Conservation (phyloP, 1,284 basidiomycete genomes). For the Sphagnurus paluster region DNA sequence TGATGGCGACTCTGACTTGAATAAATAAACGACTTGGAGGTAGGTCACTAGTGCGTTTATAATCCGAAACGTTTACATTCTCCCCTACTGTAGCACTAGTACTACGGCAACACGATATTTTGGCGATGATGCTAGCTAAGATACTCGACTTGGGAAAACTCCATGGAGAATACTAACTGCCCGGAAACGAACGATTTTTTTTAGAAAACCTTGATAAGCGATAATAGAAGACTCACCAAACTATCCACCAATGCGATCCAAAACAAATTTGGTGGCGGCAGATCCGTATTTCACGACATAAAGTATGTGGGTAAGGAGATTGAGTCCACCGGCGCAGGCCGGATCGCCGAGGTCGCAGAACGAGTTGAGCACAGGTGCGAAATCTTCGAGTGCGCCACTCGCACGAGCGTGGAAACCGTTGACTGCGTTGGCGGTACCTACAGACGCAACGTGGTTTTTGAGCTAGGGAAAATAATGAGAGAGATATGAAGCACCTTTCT, state of each 20-base stretch:
- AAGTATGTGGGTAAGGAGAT: constrained; percentile 24
- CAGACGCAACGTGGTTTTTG: constrained; percentile 5
- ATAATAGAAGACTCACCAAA: too few relatives aligned
- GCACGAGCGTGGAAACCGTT: constrained; percentile 24
- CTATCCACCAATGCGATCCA: constrained; percentile 22
- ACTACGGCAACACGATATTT: too few relatives aligned
- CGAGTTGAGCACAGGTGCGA: constrained; percentile 25
- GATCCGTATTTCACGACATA: constrained; percentile 27
- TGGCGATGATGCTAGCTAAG: too few relatives aligned
- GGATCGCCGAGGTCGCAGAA: constrained; percentile 28
- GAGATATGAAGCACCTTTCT: constrained; percentile 14
- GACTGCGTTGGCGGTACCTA: constrained; percentile 10
- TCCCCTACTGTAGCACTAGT: too few relatives aligned
- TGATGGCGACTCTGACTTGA: too few relatives aligned
- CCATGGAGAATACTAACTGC: too few relatives aligned
- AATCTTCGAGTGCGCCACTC: constrained; percentile 22
- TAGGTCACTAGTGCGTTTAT: too few relatives aligned
- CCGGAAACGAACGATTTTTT: too few relatives aligned
- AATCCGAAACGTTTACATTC: too few relatives aligned
- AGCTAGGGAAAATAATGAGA: neutral
- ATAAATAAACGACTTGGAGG: too few relatives aligned
- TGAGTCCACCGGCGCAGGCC: constrained; percentile 26
- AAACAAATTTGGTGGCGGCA: constrained; percentile 22
- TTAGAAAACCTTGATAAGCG: too few relatives aligned
- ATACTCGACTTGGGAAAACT: too few relatives aligned